phyloP scores from a whole-genome alignment of 192 early-diverging fungal genomes.

The Rhizoclosmatium globosum region DNA sequence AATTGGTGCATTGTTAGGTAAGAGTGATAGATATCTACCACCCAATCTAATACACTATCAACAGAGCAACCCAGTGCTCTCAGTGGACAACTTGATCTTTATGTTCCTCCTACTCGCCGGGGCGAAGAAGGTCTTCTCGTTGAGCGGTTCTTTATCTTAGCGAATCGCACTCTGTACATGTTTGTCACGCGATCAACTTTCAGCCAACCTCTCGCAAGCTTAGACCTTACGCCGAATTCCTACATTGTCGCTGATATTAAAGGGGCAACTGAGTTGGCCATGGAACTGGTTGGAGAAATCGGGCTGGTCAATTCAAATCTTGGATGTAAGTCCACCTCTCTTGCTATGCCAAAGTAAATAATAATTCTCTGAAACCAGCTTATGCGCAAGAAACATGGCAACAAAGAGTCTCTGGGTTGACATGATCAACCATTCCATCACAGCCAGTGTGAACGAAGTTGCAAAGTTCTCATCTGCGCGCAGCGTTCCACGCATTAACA shows the following conservation, averaged over 20 bases:
- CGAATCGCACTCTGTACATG: background rate
- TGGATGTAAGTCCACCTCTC: constrained; percentile 6
- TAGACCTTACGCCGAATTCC: background rate
- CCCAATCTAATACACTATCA: too few relatives aligned
- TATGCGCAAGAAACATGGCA: background rate
- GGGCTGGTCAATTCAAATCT: background rate
- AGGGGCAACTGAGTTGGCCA: background rate
- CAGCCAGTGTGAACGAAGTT: background rate
- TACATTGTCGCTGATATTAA: background rate
- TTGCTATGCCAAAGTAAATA: background rate
- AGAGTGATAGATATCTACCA: too few relatives aligned
- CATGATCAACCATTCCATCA: constrained; percentile 13
- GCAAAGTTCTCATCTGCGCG: background rate
- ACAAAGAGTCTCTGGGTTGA: constrained; percentile 9
- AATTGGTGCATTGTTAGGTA: too few relatives aligned
- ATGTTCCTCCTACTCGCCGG: background rate
- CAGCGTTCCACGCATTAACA: background rate
- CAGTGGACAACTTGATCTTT: constrained; percentile 6
- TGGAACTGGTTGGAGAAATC: constrained; percentile 1
- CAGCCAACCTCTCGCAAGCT: background rate
- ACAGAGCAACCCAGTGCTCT: constrained; percentile 6
- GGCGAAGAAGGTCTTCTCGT: constrained; percentile 11
- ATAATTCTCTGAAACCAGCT: background rate
- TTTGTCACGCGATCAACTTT: background rate
- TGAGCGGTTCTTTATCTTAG: constrained; percentile 13